A percentile compares a stretch with the other conserved stretches of the same genome.
phyloP scores from a whole-genome alignment of 495 filamentous ascomycete species.

The Podospora pseudoanserina region DNA sequence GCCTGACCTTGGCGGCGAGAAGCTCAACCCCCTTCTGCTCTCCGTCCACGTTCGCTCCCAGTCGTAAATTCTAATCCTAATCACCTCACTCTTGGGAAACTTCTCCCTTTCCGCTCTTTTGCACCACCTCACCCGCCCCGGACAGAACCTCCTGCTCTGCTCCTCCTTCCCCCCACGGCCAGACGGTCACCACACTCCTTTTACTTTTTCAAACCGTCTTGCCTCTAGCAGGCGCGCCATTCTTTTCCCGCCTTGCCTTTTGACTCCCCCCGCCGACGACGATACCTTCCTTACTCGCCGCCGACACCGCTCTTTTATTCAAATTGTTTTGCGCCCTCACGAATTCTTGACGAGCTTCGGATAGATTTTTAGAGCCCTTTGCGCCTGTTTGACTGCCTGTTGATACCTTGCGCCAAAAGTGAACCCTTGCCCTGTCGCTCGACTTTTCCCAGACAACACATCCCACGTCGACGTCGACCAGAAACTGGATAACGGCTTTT shows the following conservation, averaged over 20 bases:
- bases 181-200: constrained; percentile 35
- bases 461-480: not conserved
- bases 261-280: constrained; percentile 17
- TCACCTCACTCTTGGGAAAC: constrained; percentile 7
- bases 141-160: constrained; percentile 5
- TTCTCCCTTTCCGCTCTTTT: constrained; percentile 24
- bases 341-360: not conserved
- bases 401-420: not conserved
- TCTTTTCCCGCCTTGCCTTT: constrained; percentile 33
- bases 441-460: not conserved
- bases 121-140: constrained; percentile 8
- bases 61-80: constrained; percentile 26
- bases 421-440: not conserved
- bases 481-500: not conserved
- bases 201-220: constrained; percentile 26
- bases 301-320: constrained; percentile 11
- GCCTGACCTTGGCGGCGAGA: constrained; percentile 13
- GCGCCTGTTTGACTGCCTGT: too few species aligned
- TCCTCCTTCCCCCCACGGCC: constrained; percentile 8
- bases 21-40: constrained; percentile 10
- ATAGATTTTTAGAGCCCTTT: not conserved
- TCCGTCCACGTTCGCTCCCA: constrained; percentile 5
- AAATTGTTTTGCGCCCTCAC: not conserved
- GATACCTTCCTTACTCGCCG: constrained; percentile 24
- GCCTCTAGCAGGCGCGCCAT: constrained; percentile 47